These are phyloP conservation scores for Aspergillus egyptiacus DNA, from an alignment of 495 filamentous ascomycete species.

Conservation along the genomic window DNA sequence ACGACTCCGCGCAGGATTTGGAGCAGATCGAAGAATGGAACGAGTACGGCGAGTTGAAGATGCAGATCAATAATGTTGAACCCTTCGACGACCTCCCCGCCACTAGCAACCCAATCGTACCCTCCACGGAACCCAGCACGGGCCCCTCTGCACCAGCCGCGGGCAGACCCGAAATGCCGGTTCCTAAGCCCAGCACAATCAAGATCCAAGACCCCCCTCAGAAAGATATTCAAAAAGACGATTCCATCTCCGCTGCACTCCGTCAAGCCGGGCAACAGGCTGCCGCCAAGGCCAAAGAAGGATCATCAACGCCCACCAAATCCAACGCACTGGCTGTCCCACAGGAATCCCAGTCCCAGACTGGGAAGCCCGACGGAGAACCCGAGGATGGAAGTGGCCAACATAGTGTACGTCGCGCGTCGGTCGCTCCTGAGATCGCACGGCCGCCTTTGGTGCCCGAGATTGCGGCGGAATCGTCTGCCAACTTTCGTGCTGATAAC, in stretches of 20 bases:
- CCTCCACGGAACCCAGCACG: conserved; percentile 20
- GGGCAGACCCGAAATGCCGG: conserved; percentile 26
- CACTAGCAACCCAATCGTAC: conserved; percentile 42
- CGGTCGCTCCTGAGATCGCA: conserved; percentile 31
- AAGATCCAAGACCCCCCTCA: conserved; percentile 41
- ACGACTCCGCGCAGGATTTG: conserved; percentile 63
- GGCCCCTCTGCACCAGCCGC: conserved; percentile 32
- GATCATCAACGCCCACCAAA: conserved; percentile 4
- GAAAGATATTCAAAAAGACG: conserved; percentile 28
- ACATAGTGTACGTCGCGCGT: conserved; percentile 24
- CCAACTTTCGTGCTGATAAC: conserved; percentile 41
- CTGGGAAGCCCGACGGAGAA: background rate
- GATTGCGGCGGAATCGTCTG: conserved; percentile 38
- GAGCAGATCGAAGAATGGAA: conserved; percentile 98
- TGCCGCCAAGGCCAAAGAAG: conserved; percentile 50
- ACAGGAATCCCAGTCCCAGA: background rate
- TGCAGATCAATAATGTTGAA: conserved; percentile 56
- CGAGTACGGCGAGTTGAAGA: conserved; percentile 91
- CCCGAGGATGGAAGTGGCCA: conserved; percentile 14
- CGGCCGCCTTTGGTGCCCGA: conserved; percentile 38
- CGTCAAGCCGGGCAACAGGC: conserved; percentile 65
- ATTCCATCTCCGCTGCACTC: conserved; percentile 49
- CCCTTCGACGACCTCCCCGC: conserved; percentile 33
- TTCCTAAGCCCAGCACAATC: conserved; percentile 36
- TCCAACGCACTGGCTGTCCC: conserved; percentile 10